Evolutionary conservation across 805 yeast genomes (phyloP).

Genomic region (Isabelozyma pseudorhagii): DNA sequence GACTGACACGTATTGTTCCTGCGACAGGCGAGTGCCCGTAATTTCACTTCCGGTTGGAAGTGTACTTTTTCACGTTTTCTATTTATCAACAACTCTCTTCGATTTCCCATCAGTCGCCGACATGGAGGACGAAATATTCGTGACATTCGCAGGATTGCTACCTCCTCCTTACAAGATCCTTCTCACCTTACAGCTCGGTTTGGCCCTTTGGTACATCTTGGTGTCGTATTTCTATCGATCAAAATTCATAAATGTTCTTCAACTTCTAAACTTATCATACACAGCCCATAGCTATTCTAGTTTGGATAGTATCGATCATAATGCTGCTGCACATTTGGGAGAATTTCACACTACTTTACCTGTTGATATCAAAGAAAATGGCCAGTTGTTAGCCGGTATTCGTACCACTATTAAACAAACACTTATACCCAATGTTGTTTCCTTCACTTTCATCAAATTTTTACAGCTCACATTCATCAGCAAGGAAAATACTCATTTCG

Average conservation of each 20-base stretch:
- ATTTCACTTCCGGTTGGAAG: neutral
- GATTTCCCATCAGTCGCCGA: neutral
- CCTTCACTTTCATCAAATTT: conserved; percentile 19
- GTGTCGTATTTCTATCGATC: conserved; percentile 34
- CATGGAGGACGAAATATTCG: conserved; percentile 8
- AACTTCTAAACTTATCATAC: conserved; percentile 41
- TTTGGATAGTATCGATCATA: conserved; percentile 12
- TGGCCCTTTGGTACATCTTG: conserved; percentile 52
- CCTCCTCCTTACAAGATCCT: conserved; percentile 47
- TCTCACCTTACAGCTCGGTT: conserved; percentile 46
- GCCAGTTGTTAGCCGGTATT: conserved; percentile 29
- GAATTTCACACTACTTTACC: conserved; percentile 28
- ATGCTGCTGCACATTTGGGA: conserved; percentile 19
- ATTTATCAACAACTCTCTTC: neutral
- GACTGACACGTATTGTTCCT: neutral
- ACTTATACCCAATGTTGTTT: conserved; percentile 17
- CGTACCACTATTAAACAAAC: conserved; percentile 27
- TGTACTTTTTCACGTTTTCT: no score
- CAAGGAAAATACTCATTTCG: conserved; percentile 1
- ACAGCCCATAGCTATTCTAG: conserved; percentile 33
- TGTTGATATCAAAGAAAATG: conserved; percentile 30
- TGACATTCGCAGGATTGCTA: conserved; percentile 22
- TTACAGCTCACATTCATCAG: conserved; percentile 18
- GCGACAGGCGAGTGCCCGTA: neutral
- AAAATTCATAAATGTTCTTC: conserved; percentile 43